phyloP scores from a whole-genome alignment of 805 yeast species.

The Nakazawaea holstii region DNA sequence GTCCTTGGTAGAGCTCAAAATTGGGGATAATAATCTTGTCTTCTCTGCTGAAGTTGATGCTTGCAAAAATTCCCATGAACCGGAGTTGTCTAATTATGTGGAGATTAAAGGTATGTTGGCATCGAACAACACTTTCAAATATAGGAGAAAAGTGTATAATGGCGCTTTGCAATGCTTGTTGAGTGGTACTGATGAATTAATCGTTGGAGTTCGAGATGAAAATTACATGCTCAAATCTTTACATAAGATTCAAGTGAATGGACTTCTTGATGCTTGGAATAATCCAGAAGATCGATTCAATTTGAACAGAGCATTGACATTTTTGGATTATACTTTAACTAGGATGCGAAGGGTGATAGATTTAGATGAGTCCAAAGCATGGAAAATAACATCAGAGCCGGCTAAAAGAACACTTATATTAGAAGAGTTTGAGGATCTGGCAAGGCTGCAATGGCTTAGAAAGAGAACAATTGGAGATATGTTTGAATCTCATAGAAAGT shows the following conservation, averaged over 20 bases:
- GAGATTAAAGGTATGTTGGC: neutral
- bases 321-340: neutral
- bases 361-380: neutral
- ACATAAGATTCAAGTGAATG: no score
- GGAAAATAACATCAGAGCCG: neutral
- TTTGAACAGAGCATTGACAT: neutral
- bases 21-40: neutral
- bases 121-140: neutral
- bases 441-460: neutral
- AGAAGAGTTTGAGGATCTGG: neutral
- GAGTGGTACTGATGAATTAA: neutral
- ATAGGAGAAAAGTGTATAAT: neutral
- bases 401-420: neutral
- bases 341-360: neutral
- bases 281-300: neutral
- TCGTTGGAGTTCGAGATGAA: neutral
- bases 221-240: neutral
- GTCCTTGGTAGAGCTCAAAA: neutral
- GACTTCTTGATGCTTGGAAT: neutral
- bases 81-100: conserved; percentile 1
- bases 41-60: conserved; percentile 7
- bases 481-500: neutral
- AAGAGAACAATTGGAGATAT: neutral
- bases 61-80: neutral
- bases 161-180: neutral